A percentile compares a stretch with the other conserved stretches of the same genome.
phyloP scores from a whole-genome alignment of 345 rosid genomes.

The Eucalyptus cloeziana region DNA sequence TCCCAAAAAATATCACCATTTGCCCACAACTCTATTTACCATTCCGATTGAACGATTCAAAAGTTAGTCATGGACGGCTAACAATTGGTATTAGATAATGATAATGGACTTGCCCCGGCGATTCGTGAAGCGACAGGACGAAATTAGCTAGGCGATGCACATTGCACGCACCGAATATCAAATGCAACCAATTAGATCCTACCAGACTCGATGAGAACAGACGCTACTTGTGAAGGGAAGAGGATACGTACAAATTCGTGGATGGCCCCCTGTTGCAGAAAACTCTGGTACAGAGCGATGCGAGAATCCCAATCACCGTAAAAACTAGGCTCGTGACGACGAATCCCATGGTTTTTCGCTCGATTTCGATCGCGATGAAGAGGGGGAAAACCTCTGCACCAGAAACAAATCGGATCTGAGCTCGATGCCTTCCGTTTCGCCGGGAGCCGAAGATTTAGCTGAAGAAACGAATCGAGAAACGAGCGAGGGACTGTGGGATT shows the following conservation, averaged over 20 bases:
- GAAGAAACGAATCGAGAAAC: neutral
- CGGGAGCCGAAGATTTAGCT: neutral
- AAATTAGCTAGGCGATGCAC: neutral
- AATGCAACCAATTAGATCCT: neutral
- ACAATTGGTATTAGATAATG: neutral
- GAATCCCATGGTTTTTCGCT: slow-evolving; percentile 53
- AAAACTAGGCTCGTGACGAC: slow-evolving; percentile 72
- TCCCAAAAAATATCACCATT: neutral
- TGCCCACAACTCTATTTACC: neutral
- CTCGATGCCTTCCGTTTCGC: neutral
- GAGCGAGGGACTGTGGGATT: neutral
- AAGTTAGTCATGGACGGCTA: neutral
- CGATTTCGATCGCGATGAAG: neutral
- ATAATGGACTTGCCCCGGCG: neutral
- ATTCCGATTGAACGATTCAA: neutral
- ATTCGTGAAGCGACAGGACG: neutral
- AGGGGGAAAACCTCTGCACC: neutral
- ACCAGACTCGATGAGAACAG: neutral
- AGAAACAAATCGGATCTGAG: neutral
- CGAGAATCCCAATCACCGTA: slow-evolving; percentile 65
- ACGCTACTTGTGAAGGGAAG: neutral
- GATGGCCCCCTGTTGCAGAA: slow-evolving; percentile 90
- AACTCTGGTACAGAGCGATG: slow-evolving; percentile 67
- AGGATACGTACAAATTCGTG: slow-evolving; percentile 62
- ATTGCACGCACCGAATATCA: neutral